Conservation (phyloP, 2,329 filamentous ascomycete genomes). For the Cladosporium sp. region DNA sequence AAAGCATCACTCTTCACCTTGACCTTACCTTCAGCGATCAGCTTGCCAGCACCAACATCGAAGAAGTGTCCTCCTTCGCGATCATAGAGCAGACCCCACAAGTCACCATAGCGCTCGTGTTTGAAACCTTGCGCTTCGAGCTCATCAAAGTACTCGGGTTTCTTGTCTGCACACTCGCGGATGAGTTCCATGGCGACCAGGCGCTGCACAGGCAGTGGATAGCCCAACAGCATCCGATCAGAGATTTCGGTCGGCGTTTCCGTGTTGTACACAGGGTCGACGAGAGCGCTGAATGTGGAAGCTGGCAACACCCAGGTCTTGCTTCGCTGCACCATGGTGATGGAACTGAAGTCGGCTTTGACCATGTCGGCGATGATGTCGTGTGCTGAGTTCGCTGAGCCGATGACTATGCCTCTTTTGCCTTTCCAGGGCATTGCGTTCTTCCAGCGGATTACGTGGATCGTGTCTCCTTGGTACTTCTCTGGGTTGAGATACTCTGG, state of each 20-base stretch:
- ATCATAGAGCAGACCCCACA: conserved; percentile 36
- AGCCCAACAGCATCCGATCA: conserved; percentile 20
- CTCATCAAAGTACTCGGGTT: conserved; percentile 36
- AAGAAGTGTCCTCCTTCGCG: conserved; percentile 45
- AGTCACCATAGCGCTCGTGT: conserved; percentile 34
- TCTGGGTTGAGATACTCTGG: conserved; percentile 14
- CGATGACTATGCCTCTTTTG: conserved; percentile 42
- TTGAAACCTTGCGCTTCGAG: conserved; percentile 39
- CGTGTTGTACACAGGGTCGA: conserved; percentile 18
- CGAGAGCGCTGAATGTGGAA: conserved; percentile 11
- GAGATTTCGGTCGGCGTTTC: conserved; percentile 13
- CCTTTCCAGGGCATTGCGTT: conserved; percentile 33
- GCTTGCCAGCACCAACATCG: conserved; percentile 40
- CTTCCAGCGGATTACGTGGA: conserved; percentile 33
- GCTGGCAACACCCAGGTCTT: conserved; percentile 30
- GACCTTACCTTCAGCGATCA: conserved; percentile 42
- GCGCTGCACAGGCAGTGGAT: conserved; percentile 25
- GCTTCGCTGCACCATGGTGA: conserved; percentile 42
- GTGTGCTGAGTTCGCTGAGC: conserved; percentile 46
- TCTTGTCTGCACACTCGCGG: conserved; percentile 27
- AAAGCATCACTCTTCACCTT: conserved; percentile 40
- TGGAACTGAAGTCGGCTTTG: conserved; percentile 34
- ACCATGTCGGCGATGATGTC: conserved; percentile 46
- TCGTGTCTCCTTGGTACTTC: conserved; percentile 33
- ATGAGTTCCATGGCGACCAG: conserved; percentile 29